These are phyloP conservation scores for Trematosphaeria pertusa DNA, from an alignment of 2,329 filamentous ascomycete genomes.

Conservation along the genomic window DNA sequence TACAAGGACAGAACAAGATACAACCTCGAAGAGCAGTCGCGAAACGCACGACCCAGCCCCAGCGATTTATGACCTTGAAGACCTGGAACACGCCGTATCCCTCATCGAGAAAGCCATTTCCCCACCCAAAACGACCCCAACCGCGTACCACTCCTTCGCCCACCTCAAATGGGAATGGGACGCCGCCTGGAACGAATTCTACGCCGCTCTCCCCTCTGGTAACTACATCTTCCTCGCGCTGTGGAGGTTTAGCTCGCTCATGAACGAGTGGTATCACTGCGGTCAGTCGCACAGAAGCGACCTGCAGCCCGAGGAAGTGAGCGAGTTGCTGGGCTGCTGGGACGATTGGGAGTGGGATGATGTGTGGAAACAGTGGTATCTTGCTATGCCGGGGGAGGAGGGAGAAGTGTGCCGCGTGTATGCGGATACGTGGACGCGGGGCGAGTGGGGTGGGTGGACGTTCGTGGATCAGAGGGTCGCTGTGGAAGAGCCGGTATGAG, in stretches of 20 bases:
- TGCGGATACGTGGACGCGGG: not conserved
- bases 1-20: not conserved
- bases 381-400: constrained; percentile 9
- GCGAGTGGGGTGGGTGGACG: not conserved
- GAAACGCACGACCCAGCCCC: too few relatives aligned
- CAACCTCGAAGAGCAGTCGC: constrained; percentile 2
- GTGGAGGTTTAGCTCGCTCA: constrained; percentile 17
- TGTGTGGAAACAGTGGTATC: constrained; percentile 21
- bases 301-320: constrained; percentile 13
- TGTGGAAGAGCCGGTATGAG: too few relatives aligned
- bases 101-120: constrained; percentile 13
- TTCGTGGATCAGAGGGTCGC: too few relatives aligned
- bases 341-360: constrained; percentile 30
- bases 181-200: constrained; percentile 21
- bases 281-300: not conserved
- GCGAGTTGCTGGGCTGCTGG: constrained; percentile 22
- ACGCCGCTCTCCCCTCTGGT: constrained; percentile 11
- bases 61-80: constrained; percentile 20
- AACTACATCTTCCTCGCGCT: constrained; percentile 18
- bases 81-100: constrained; percentile 16
- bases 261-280: constrained; percentile 19
- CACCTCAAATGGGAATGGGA: constrained; percentile 19
- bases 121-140: constrained; percentile 3
- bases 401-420: not conserved
- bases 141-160: not conserved